Percentiles rank a stretch among this genome's conserved stretches.
phyloP scores from a whole-genome alignment of 257 asterid species.

The Rubia yunnanensis region DNA sequence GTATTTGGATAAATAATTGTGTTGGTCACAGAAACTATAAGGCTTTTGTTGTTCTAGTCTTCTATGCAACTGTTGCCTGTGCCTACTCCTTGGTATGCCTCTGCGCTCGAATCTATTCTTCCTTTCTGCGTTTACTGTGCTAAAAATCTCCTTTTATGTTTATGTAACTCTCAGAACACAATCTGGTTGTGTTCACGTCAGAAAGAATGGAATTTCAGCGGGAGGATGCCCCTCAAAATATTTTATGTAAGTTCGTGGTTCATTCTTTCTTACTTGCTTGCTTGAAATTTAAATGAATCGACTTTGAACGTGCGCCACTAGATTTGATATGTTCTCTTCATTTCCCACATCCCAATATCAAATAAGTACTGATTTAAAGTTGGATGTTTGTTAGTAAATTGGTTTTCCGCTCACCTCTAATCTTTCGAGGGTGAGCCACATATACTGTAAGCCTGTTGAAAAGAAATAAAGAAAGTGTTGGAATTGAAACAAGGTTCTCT shows the following conservation, averaged over 20 bases:
- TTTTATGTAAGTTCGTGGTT: slow-evolving; percentile 48
- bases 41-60: slow-evolving; percentile 51
- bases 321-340: not conserved
- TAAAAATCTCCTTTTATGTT: not conserved
- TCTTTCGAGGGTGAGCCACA: not conserved
- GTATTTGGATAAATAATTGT: slow-evolving; percentile 87
- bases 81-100: slow-evolving; percentile 54
- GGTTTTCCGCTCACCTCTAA: not conserved
- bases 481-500: not conserved
- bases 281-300: not conserved
- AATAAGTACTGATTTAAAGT: not conserved
- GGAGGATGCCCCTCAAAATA: slow-evolving; percentile 28
- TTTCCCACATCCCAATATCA: not conserved
- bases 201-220: slow-evolving; percentile 38
- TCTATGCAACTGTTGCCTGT: slow-evolving; percentile 62
- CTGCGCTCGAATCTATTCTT: slow-evolving; percentile 6
- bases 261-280: not conserved
- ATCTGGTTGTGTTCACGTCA: slow-evolving; percentile 31
- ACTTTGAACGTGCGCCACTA: not conserved
- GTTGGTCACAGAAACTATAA: slow-evolving; percentile 88
- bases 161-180: slow-evolving; percentile 36
- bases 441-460: not conserved
- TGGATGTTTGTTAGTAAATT: not conserved
- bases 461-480: not conserved
- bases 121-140: not conserved